Evolutionary conservation across 192 early-diverging fungal species (phyloP).

Genomic region (Linnemannia schmuckeri): DNA sequence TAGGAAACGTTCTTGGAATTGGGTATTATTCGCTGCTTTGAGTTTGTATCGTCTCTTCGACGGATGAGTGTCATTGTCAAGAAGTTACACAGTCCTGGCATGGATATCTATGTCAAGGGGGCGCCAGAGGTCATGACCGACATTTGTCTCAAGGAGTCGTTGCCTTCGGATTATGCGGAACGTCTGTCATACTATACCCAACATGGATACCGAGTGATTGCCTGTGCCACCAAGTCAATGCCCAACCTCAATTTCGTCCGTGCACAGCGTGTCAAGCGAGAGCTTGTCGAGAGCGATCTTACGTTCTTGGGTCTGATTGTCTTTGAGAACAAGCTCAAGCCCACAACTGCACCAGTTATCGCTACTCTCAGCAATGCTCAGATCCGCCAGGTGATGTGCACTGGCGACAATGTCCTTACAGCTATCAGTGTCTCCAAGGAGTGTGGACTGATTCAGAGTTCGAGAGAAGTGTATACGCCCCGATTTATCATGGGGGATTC

Average conservation of each 20-base stretch:
- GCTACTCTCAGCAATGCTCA: conserved; percentile 82
- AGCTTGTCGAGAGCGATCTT: conserved; percentile 86
- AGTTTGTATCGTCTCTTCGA: conserved; percentile 91
- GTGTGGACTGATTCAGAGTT: conserved; percentile 83
- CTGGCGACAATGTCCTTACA: conserved; percentile 98
- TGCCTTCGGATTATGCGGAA: conserved; percentile 89
- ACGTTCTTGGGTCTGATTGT: conserved; percentile 96
- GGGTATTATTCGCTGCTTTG: conserved; percentile 90
- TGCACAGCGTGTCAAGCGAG: conserved; percentile 83
- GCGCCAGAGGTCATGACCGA: conserved; percentile 95
- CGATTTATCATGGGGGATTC: conserved; percentile 68
- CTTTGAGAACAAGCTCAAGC: conserved; percentile 99
- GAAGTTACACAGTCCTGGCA: conserved; percentile 69
- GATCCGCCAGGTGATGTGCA: conserved; percentile 99
- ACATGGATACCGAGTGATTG: conserved; percentile 97
- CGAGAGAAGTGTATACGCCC: conserved; percentile 83
- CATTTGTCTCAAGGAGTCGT: conserved; percentile 86
- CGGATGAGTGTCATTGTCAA: conserved; percentile 95
- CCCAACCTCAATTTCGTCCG: conserved; percentile 76
- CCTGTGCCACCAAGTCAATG: conserved; percentile 85
- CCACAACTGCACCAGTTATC: conserved; percentile 83
- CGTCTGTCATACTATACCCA: conserved; percentile 90
- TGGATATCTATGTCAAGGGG: conserved; percentile 96
- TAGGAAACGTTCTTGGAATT: conserved; percentile 68
- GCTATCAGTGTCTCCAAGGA: conserved; percentile 95